Evolutionary conservation across 345 rosid genomes (phyloP).

Genomic region (Leavenworthia alabamica): DNA sequence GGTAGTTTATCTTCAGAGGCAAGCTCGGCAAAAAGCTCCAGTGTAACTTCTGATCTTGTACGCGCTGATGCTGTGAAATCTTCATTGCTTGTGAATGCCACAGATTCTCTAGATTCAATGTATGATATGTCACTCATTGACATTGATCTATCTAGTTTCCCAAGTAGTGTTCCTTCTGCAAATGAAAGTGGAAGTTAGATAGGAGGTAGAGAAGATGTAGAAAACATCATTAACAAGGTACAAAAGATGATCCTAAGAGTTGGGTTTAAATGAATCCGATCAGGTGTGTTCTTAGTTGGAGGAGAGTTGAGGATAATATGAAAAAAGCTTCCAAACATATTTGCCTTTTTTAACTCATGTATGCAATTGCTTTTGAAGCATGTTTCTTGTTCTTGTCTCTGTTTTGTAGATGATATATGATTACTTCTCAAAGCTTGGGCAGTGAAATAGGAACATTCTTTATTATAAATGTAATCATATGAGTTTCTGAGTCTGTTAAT

Average conservation of each 20-base stretch:
- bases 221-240: conserved; percentile 16
- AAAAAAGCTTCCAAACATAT: conserved; percentile 14
- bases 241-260: conserved; percentile 13
- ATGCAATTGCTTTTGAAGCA: too few species aligned
- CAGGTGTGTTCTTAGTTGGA: conserved; percentile 22
- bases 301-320: conserved; percentile 11
- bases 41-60: conserved; percentile 35
- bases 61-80: conserved; percentile 50
- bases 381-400: too few species aligned
- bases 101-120: conserved; percentile 47
- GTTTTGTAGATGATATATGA: too few species aligned
- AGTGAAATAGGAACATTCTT: too few species aligned
- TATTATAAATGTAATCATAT: too few species aligned
- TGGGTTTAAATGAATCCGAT: conserved; percentile 15
- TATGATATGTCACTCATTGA: conserved; percentile 89
- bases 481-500: too few species aligned
- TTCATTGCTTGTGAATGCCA: conserved; percentile 57
- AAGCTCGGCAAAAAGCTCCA: conserved; percentile 46
- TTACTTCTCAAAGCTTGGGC: too few species aligned
- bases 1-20: conserved; percentile 58
- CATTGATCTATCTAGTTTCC: conserved; percentile 72
- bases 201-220: conserved; percentile 30
- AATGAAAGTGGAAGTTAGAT: conserved; percentile 58
- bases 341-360: background rate
- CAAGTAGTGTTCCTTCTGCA: conserved; percentile 70